Percentiles rank a stretch among this genome's conserved stretches.
These are phyloP conservation scores for Zygoascus biomembranicola DNA, from an alignment of 805 yeast species.

Conservation along the genomic window DNA sequence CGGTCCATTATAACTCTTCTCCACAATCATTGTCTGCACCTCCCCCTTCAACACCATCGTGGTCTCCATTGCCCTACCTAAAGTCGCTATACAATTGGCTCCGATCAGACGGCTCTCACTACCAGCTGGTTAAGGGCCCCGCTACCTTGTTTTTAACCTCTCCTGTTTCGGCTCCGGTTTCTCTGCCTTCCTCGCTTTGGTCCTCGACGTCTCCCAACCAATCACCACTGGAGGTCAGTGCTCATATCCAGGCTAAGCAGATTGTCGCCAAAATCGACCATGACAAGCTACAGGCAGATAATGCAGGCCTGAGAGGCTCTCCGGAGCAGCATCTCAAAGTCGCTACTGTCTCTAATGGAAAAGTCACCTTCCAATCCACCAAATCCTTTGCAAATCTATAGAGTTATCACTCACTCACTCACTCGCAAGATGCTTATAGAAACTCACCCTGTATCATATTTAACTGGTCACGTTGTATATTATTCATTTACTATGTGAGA, in stretches of 20 bases:
- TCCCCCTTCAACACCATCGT: not conserved
- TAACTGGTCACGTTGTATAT: too few relatives aligned
- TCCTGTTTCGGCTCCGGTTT: not conserved
- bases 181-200: not conserved
- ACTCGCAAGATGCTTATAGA: not conserved
- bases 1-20: not conserved
- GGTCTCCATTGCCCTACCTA: not conserved
- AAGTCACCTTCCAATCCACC: conserved; percentile 22
- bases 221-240: not conserved
- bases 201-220: not conserved
- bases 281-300: not conserved
- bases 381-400: conserved; percentile 12
- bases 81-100: not conserved
- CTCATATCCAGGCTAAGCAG: not conserved
- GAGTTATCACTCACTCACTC: too few relatives aligned
- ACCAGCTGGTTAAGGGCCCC: conserved; percentile 12
- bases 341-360: conserved; percentile 24
- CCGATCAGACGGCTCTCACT: conserved; percentile 7
- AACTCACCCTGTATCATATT: too few relatives aligned
- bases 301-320: conserved; percentile 11
- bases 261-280: not conserved
- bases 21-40: not conserved
- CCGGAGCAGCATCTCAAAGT: conserved; percentile 23
- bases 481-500: too few relatives aligned
- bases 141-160: conserved; percentile 12